phyloP scores from a whole-genome alignment of 1,284 basidiomycete genomes.

The Cutaneotrichosporon sp. region DNA sequence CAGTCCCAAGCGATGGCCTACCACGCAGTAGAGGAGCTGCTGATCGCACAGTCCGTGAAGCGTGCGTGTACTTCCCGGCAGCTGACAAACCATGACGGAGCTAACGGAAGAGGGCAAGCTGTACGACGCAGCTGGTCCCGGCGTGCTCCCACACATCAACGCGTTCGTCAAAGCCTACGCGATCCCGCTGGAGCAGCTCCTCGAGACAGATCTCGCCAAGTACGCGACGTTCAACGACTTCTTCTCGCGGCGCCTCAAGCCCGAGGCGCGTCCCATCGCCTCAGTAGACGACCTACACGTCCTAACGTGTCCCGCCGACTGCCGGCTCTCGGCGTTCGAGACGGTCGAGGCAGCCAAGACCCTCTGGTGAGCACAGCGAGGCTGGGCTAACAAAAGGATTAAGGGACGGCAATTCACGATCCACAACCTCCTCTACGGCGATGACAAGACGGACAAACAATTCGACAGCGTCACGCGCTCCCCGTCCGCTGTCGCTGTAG shows the following conservation, averaged over 20 bases:
- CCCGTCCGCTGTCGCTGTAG: slow-evolving; percentile 30
- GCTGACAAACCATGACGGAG: background rate
- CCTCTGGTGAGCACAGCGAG: slow-evolving; percentile 60
- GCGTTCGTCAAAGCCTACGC: slow-evolving; percentile 72
- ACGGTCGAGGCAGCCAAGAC: slow-evolving; percentile 63
- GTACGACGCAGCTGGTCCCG: slow-evolving; percentile 50
- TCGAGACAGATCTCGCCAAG: slow-evolving; percentile 62
- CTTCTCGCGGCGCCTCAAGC: slow-evolving; percentile 69
- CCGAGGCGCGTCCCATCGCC: slow-evolving; percentile 66
- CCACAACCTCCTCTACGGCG: slow-evolving; percentile 61
- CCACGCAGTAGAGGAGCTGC: slow-evolving; percentile 60
- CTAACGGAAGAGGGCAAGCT: slow-evolving; percentile 48
- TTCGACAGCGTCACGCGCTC: slow-evolving; percentile 55
- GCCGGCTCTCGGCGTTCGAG: slow-evolving; percentile 67
- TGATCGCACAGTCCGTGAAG: slow-evolving; percentile 67
- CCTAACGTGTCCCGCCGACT: slow-evolving; percentile 71
- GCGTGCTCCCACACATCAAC: slow-evolving; percentile 61
- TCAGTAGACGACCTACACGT: slow-evolving; percentile 59
- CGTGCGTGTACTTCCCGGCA: slow-evolving; percentile 47
- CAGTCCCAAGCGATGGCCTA: slow-evolving; percentile 62
- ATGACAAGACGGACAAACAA: slow-evolving; percentile 50
- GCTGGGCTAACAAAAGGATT: slow-evolving; percentile 56
- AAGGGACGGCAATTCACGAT: slow-evolving; percentile 73
- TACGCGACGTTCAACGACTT: slow-evolving; percentile 79
- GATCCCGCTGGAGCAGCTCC: slow-evolving; percentile 64